Base-by-base conservation (phyloP, 1,139 yeast species). In the Suhomyces kunorum region DNA sequence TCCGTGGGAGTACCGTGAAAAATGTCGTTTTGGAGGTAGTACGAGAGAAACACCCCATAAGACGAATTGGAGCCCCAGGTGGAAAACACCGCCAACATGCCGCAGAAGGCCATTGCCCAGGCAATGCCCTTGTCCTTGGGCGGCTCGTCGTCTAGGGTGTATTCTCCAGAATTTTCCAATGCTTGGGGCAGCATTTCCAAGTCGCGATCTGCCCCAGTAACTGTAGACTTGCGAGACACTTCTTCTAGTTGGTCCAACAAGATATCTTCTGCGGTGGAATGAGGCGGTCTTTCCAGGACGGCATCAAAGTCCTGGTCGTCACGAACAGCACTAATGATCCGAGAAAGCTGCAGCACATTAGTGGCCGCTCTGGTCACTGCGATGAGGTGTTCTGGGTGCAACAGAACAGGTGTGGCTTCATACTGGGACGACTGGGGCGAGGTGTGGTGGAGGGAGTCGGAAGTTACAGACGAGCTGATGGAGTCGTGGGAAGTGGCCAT, bases 51-150 rank as follows among this genome's bases (percentile, higher is more conserved):
- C 4, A 86, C 83, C 35, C 92, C 90, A 53, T 74, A 86, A 0
- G 80, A 76, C 5, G 87, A 77, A 53, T 81, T 83, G 33, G 81
- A 69, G 16, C 95, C 95, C 95, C 95, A 86, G 1, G 89, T 77
- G 22, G 79, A 73, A 34, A 81, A 68, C 20, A 63, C 56, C 18
- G 68, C 56, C 34, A 74, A 53, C 57, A 78, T 67, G 1, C 77
- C 77, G 48, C 84, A 76, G 2, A 74, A 40, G 0, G 82, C 79
- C 39, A 81, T 73, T 6, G 81, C 76, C 89, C 92, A 85, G 1
- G 87, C 88, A 47, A 76, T 76, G 1, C 87, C 87, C 18, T 80
- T 78, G 60, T 84, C 92, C 2, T 83, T 81, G 2, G 83, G 84
- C 28, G 68, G 63, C 32, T 65, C 70, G 9, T 53, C 59, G 9